phyloP scores from a whole-genome alignment of 805 yeast species.

The Zygoascus tannicola region DNA sequence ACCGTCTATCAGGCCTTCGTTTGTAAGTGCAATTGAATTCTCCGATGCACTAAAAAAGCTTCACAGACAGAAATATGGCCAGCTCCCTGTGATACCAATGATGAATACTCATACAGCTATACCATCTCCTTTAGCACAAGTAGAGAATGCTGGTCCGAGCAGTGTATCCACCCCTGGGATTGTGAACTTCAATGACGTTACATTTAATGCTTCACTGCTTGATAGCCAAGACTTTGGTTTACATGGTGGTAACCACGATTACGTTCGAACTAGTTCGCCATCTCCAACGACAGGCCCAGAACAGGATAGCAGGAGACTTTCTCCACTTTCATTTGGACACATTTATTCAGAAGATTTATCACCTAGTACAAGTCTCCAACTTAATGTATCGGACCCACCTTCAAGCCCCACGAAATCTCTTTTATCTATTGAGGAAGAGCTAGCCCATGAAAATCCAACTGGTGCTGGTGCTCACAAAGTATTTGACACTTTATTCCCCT shows the following conservation, averaged over 20 bases:
- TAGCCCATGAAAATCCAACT: background rate
- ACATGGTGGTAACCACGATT: background rate
- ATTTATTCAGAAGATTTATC: background rate
- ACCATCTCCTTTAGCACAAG: background rate
- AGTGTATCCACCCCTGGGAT: background rate
- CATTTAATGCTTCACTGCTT: background rate
- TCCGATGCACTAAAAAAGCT: conserved; percentile 17
- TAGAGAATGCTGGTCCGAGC: background rate
- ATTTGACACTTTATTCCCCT: conserved; percentile 23
- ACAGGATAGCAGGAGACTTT: background rate
- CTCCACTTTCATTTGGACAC: too few relatives aligned
- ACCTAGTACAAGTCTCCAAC: background rate
- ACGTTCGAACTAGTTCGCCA: background rate
- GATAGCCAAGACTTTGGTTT: too few relatives aligned
- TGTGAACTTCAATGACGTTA: background rate
- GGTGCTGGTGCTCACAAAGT: background rate
- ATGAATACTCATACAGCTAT: background rate
- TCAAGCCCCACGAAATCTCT: background rate
- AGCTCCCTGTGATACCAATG: background rate
- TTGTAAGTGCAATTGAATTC: conserved; percentile 33
- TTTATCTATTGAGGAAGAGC: background rate
- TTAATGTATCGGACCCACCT: background rate
- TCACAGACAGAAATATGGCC: background rate
- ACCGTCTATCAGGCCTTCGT: conserved; percentile 26
- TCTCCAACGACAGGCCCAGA: background rate